Conservation (phyloP, 352 stramenopile genomes). For the Pythium biforme region DNA sequence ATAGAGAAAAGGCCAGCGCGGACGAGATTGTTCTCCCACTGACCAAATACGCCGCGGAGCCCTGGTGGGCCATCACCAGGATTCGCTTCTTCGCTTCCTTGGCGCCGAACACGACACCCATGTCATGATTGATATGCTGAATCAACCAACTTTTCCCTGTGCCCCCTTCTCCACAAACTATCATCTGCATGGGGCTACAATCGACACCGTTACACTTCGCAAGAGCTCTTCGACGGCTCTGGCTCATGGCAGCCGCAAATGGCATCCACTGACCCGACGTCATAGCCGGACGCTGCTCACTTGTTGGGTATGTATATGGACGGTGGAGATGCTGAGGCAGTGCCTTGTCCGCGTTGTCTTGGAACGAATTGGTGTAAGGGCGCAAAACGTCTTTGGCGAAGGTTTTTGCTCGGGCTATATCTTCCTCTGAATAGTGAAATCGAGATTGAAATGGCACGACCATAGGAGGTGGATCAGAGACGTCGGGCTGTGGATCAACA, state of each 20-base stretch:
- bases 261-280: neutral
- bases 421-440: neutral
- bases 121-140: neutral
- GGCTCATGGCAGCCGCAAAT: neutral
- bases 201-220: neutral
- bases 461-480: too few species aligned
- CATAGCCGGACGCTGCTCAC: neutral
- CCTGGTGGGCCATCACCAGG: conserved; percentile 1
- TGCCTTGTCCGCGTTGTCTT: neutral
- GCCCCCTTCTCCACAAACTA: neutral
- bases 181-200: neutral
- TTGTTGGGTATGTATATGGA: neutral
- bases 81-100: neutral
- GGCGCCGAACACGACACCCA: neutral
- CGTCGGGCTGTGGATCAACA: too few species aligned
- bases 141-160: conserved; percentile 4
- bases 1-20: neutral
- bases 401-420: neutral
- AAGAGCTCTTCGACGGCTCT: neutral
- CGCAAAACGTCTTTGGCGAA: neutral
- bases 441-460: too few species aligned
- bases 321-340: neutral
- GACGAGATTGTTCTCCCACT: neutral
- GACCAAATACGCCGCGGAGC: neutral
- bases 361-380: too few species aligned